Evolutionary conservation across 1,284 basidiomycete genomes (phyloP).

Genomic region (Meira nashicola): DNA sequence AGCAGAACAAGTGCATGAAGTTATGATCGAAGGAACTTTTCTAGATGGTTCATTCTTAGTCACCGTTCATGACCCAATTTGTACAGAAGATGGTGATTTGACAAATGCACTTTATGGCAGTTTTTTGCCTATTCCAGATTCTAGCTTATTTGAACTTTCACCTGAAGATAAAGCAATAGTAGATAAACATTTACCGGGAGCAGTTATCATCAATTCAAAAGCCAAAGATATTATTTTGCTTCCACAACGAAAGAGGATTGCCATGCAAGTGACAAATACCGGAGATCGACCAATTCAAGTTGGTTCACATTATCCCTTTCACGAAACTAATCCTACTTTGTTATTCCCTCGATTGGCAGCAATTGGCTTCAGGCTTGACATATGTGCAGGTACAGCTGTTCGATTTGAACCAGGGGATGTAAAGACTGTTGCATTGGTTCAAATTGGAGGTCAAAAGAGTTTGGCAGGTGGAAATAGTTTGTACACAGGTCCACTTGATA

Average conservation of each 20-base stretch:
- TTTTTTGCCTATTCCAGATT: constrained; percentile 75
- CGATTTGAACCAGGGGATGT: constrained; percentile 91
- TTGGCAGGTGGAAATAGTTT: constrained; percentile 58
- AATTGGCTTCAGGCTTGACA: constrained; percentile 82
- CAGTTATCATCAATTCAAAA: constrained; percentile 28
- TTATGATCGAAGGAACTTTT: constrained; percentile 52
- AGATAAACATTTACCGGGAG: constrained; percentile 29
- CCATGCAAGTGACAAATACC: constrained; percentile 77
- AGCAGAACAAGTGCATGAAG: constrained; percentile 50
- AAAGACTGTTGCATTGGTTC: constrained; percentile 76
- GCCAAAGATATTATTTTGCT: constrained; percentile 67
- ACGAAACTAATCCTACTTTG: constrained; percentile 79
- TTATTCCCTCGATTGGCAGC: constrained; percentile 75
- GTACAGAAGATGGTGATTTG: constrained; percentile 66
- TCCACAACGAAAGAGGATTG: constrained; percentile 65
- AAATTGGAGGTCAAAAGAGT: constrained; percentile 68
- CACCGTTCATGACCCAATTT: constrained; percentile 74
- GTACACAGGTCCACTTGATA: constrained; percentile 5
- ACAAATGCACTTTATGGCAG: constrained; percentile 81
- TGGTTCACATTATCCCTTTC: constrained; percentile 68
- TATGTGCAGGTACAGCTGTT: constrained; percentile 87
- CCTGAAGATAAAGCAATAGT: constrained; percentile 4
- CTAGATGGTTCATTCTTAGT: constrained; percentile 48
- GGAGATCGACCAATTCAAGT: constrained; percentile 88
- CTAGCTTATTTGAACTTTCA: constrained; percentile 53